Evolutionary conservation across 331 rosid genomes (phyloP).

Genomic region (Cucumis variabilis): DNA sequence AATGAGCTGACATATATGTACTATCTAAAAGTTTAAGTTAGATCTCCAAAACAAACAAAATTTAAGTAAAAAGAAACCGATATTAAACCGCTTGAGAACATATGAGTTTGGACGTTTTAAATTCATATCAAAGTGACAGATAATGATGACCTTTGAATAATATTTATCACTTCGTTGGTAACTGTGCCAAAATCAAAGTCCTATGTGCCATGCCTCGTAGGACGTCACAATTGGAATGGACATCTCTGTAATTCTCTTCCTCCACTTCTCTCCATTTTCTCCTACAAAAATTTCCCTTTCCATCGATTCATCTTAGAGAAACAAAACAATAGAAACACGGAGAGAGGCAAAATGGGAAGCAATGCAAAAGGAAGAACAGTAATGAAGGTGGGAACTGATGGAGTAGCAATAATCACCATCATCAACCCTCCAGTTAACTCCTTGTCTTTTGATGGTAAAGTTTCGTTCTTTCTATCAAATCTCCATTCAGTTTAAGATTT

Average conservation of each 20-base stretch:
- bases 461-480: neutral
- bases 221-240: neutral
- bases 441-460: conserved; percentile 82
- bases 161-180: too few relatives aligned
- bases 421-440: conserved; percentile 96
- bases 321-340: neutral
- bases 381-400: conserved; percentile 84
- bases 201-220: too few relatives aligned
- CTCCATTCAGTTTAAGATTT: neutral
- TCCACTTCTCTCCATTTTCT: neutral
- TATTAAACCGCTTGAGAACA: too few relatives aligned
- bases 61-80: too few relatives aligned
- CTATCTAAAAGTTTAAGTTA: too few relatives aligned
- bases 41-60: too few relatives aligned
- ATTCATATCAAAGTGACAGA: too few relatives aligned
- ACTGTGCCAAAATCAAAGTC: too few relatives aligned
- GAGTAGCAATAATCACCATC: conserved; percentile 85
- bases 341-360: conserved; percentile 51
- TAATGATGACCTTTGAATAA: too few relatives aligned
- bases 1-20: too few relatives aligned
- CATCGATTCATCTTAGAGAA: neutral
- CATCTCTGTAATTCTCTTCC: neutral
- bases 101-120: too few relatives aligned
- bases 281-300: neutral
- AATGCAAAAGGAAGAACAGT: conserved; percentile 60